Base-by-base conservation (phyloP, 345 rosid genomes). In the Excoecaria agallocha region DNA sequence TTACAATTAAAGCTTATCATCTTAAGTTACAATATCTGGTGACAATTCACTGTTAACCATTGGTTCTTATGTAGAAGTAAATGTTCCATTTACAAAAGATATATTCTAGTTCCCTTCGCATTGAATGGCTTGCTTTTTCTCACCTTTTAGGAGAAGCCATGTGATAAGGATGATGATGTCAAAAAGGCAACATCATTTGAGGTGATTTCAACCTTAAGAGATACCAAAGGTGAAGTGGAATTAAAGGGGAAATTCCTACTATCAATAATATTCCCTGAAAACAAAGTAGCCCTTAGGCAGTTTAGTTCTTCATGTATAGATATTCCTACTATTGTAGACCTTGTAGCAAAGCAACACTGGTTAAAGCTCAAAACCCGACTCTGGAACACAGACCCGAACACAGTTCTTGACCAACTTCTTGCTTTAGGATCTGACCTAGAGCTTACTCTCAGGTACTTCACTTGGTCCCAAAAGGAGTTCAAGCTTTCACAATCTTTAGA, bases 1-100 rank as follows among this genome's bases (percentile, higher is more conserved):
- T 96, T 71, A 93, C 92, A 2, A 96, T 96, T 83, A 95, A 89
- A 86, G 95, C 91, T 25, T 98, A 96, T 84, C 99, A 96, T 85
- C 87, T 96, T 66, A 96, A 93, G 97, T 98, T 85, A 80, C 67
- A 81, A 2, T 43, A 3, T 65, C 54, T 52, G 13, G 72, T 45
- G 68, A 57, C 66, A 61, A 20, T 56, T 24, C 45, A 17, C 25
- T 69, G 46, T 50, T 65, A 8, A 57, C 56, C 5, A 35, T 63
- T 65, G n/a, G 37, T 51, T 65, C 25, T 51, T 41, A 35, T 74
- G 38, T 15, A n/a, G 22, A 63, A 43, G 48, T 43, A 43, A 43
- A 43, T 3, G 48, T 43, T 5, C 48, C 10, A 43, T 43, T 9
- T 43, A 8, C 48, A 3, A 10, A 43, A 4, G 48, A 43, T 43